Evolutionary conservation across 2,329 filamentous ascomycete genomes (phyloP), one percentile per base, ranked within the genome.

Genomic region (Ambrosiella beaveri): DNA sequence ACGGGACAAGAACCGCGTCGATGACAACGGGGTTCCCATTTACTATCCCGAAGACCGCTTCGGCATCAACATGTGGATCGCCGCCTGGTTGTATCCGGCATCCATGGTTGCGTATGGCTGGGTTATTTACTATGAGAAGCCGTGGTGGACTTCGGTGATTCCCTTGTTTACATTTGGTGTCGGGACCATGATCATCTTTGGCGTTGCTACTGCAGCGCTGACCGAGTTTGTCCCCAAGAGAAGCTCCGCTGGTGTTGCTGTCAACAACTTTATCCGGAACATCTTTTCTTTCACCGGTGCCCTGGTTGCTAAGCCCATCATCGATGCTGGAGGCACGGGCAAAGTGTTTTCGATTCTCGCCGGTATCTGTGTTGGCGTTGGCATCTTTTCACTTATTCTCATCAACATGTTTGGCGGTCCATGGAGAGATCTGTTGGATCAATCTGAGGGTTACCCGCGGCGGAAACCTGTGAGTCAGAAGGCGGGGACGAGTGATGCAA

Each of bases 191-290:
- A 74, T 93, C 3, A 82, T 89, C 37, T 89, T 89, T 87, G 71
- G 80, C 54, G 77, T 81, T 63, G 75, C 80, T 0, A 89, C 86
- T 0, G 93, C 88, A 0, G 89, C 93, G 85, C 73, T 93, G 63
- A 91, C 87, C 0, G 87, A 93, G 66, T 89, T 91, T 65, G 84
- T 91, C 75, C 85, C 85, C 12, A 76, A 79, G 47, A 75, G 77
- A 62, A 84, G 82, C 54, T 85, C 81, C 3, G 79, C 79, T 9
- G 86, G 86, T 1, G 85, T 91, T 2, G 88, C 87, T 0, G 73
- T 90, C 49, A 90, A 91, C 68, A 91, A 91, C 66, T 87, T 91
- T 65, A 74, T 87, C 56, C 74, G 87, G 53, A 93, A 91, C 64
- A 86, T 89, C 44, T 82, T 89, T 64, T 82, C 79, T 54, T 89